Evolutionary conservation across 805 yeast species (phyloP).

Genomic region (Spathaspora arborariae): DNA sequence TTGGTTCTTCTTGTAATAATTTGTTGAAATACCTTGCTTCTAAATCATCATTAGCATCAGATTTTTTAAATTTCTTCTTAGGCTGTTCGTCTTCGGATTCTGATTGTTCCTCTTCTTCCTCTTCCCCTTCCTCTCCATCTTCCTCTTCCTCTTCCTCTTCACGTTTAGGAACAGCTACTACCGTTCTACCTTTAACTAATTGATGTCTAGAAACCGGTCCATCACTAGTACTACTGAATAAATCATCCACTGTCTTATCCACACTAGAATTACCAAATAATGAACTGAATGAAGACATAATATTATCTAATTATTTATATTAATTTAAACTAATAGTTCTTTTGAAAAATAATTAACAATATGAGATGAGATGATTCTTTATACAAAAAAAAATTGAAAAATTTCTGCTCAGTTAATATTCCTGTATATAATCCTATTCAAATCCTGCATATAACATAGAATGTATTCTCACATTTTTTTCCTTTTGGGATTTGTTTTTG

Average conservation of each 20-base stretch:
- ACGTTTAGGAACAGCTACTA: constrained; percentile 11
- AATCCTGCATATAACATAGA: too few species aligned
- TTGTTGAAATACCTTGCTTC: constrained; percentile 54
- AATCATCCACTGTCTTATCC: constrained; percentile 26
- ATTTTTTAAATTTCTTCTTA: constrained; percentile 12
- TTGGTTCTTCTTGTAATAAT: constrained; percentile 36
- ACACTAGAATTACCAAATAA: constrained; percentile 26
- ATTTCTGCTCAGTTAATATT: neutral
- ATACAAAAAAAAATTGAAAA: too few species aligned
- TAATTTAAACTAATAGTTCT: neutral
- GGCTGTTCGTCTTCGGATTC: constrained; percentile 31
- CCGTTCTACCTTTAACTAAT: constrained; percentile 19
- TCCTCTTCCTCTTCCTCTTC: constrained; percentile 22
- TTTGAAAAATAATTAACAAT: neutral
- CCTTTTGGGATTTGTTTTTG: neutral
- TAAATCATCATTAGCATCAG: constrained; percentile 45
- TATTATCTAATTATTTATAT: neutral
- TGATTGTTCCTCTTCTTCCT: constrained; percentile 7
- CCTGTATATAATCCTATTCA: too few species aligned
- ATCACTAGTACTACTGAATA: constrained; percentile 28
- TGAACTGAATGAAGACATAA: constrained; percentile 33
- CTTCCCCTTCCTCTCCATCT: constrained; percentile 8
- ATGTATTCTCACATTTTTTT: neutral
- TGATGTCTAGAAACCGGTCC: constrained; percentile 47
- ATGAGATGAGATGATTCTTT: neutral